Base-by-base conservation (phyloP, 352 stramenopile genomes). In the Albugo candida region DNA sequence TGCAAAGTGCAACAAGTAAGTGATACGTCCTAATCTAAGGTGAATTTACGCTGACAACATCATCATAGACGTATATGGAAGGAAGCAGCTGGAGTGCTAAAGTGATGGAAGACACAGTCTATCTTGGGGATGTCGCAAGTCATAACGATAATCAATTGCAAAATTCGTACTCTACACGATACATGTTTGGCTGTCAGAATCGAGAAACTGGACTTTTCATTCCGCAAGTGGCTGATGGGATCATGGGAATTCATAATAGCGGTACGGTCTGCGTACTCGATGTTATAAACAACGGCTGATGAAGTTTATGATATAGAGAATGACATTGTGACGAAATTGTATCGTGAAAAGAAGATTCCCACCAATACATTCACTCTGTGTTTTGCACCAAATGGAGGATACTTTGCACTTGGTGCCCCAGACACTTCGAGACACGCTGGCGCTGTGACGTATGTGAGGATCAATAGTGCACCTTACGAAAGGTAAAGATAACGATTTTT, bases 11-110 rank as follows among this genome's bases (percentile, higher is more conserved):
- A 67, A 0, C 63, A 70, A 58, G 63, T 72, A 31, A 45, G 12
- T 21, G n/a, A 34, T 27, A 13, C 39, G 0, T 10, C 12, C 17
- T 45, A 11, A 5, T 48, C 11, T 40, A 24, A 13, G 14, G 17
- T 8, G 8, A 31, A 31, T 31, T 3, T 8, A 8, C 24, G 24
- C 24, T 31, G 8, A 31, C 8, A 31, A 31, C 24, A 8, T 31
- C 3, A 31, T 8, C 3, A 31, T 31, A 31, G 24, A 31, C 70
- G 39, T 92, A 92, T 51, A 78, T 83, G 58, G 78, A 92, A 62
- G 78, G 78, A 18, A 92, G 78, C 52, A 87, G 63, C 51, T 92
- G 78, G 78, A 61, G 81, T 11, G 78, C 75, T 11, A 67, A 70
- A 0, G 70, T 88, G 13, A 73, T 92, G 13, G 73, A 86, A 36